These are phyloP conservation scores for Penicillium simplicissimum DNA, from an alignment of 495 filamentous ascomycete species.

Conservation along the genomic window DNA sequence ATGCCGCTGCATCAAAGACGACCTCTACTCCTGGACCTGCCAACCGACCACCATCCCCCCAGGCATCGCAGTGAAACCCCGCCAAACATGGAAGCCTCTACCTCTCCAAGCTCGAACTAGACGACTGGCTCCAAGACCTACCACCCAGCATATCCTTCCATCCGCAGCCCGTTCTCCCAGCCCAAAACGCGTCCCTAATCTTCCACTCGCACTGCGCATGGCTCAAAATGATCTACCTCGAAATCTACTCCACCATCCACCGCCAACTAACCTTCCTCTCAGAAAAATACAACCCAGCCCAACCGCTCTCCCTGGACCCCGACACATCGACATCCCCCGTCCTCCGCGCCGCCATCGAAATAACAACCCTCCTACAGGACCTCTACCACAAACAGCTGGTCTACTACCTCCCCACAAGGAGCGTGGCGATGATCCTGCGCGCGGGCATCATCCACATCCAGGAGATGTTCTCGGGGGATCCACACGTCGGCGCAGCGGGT, in stretches of 20 bases:
- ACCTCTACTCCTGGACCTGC: slow-evolving; percentile 12
- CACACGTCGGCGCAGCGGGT: not conserved
- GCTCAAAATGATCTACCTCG: slow-evolving; percentile 12
- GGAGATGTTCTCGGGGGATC: slow-evolving; percentile 7
- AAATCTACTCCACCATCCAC: slow-evolving; percentile 11
- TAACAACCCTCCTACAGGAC: slow-evolving; percentile 11
- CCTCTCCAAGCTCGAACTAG: slow-evolving; percentile 12
- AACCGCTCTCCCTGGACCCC: slow-evolving; percentile 5
- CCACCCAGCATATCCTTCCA: slow-evolving; percentile 5
- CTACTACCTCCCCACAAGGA: slow-evolving; percentile 14
- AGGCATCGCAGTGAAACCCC: not conserved
- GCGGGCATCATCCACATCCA: slow-evolving; percentile 17
- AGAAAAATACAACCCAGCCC: slow-evolving; percentile 6
- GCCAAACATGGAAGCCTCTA: slow-evolving; percentile 4
- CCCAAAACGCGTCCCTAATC: slow-evolving; percentile 2
- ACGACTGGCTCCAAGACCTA: slow-evolving; percentile 13
- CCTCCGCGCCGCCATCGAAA: slow-evolving; percentile 8
- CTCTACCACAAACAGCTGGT: slow-evolving; percentile 11
- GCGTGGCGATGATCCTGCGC: slow-evolving; percentile 14
- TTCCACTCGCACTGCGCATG: slow-evolving; percentile 15
- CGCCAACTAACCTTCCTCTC: slow-evolving; percentile 15
- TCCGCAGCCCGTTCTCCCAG: slow-evolving; percentile 3
- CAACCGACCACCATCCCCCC: not conserved
- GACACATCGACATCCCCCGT: not conserved
- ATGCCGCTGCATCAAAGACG: slow-evolving; percentile 13